Base-by-base conservation (phyloP, 352 stramenopile genomes). In the Phytopythium litorale region DNA sequence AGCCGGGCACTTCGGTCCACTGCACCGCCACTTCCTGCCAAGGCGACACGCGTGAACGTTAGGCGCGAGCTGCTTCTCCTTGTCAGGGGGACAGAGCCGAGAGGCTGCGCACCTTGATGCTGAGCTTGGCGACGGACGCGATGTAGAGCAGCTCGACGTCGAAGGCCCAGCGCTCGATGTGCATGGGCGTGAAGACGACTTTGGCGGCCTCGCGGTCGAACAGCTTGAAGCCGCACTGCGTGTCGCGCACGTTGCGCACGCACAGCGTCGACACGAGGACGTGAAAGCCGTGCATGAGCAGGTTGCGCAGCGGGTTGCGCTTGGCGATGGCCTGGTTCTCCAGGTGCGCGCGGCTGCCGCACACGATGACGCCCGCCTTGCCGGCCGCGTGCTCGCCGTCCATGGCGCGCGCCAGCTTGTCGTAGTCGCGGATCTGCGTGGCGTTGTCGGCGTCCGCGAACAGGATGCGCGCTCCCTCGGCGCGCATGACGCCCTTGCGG, bases 191-290 rank as follows among this genome's bases (percentile, higher is more conserved):
- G 70, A 98, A 98, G 15, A 98, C 62, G 19, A 92, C 65, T 11
- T 76, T 77, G 12, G 89, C 91, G 5, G 90, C 86, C 42, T 73
- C 75, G 50, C 91, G 84, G 56, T 97, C 89, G 62, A 98, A 97
- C 18, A 98, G 79, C 69, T 98, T 98, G 70, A 98, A 98, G 21
- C 94, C 94, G 65, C 94, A 98, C 72, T 98, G 92, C 23, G 94
- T 98, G 65, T 98, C 94, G 46, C 88, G 83, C 52, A 98, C 85
- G 64, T 80, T 84, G 58, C 87, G 73, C 3, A 94, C 83, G 57
- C 83, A 94, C 42, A 98, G 70, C 43, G 92, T 86, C 35, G 83
- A 79, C 35, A 98, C 91, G 57, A 97, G 87, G 63, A 95, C 69
- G 66, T 98, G 92, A 58, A 98, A 97, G 19, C 94, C 91, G 49